phyloP scores from a whole-genome alignment of 345 rosid species.

The Eucalyptus erythrocorys region DNA sequence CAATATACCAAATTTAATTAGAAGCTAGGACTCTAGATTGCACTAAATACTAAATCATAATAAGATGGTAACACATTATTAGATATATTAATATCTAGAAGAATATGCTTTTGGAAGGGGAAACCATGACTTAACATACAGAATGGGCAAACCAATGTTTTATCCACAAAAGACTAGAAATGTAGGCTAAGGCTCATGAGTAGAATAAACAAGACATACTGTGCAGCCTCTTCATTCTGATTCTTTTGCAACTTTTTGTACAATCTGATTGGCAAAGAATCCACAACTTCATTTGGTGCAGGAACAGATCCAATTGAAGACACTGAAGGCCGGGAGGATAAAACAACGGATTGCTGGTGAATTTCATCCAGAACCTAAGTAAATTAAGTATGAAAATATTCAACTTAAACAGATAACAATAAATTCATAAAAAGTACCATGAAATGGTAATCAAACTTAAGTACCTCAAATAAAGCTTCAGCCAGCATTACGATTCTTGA shows the following conservation, averaged over 20 bases:
- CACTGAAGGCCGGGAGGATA: slow-evolving; percentile 78
- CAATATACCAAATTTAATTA: not conserved
- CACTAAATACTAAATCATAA: not conserved
- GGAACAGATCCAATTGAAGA: slow-evolving; percentile 94
- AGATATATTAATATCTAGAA: not conserved
- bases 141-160: not conserved
- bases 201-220: slow-evolving; percentile 31
- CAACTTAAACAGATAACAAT: slow-evolving; percentile 11
- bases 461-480: slow-evolving; percentile 96
- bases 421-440: not conserved
- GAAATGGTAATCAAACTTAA: not conserved
- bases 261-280: slow-evolving; percentile 57
- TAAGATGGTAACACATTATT: not conserved
- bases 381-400: not conserved
- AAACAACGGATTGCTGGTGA: slow-evolving; percentile 92
- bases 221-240: slow-evolving; percentile 68
- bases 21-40: not conserved
- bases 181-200: not conserved
- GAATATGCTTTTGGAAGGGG: not conserved
- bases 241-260: slow-evolving; percentile 39
- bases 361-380: slow-evolving; percentile 97
- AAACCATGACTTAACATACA: not conserved
- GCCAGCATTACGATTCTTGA: slow-evolving; percentile 97
- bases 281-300: slow-evolving; percentile 88
- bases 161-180: not conserved